Conservation (phyloP, 2,329 filamentous ascomycete species). For the Colletotrichum sp. region DNA sequence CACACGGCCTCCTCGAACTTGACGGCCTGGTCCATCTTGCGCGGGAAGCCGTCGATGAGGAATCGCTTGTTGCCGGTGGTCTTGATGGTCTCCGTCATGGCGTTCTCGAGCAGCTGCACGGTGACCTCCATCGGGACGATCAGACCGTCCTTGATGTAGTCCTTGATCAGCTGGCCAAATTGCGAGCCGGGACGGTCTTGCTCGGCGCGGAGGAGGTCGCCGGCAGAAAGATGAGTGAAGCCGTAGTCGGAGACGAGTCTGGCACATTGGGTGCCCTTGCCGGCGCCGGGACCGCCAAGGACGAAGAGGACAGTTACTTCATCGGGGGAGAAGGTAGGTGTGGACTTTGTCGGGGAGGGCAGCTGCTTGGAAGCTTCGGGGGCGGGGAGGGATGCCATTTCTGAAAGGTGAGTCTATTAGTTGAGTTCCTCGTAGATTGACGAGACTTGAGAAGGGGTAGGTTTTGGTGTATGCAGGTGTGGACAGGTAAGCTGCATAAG, state of each 20-base stretch:
- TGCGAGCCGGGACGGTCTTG: constrained; percentile 85
- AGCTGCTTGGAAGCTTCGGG: constrained; percentile 46
- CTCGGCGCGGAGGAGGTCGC: constrained; percentile 92
- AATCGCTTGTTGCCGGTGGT: constrained; percentile 67
- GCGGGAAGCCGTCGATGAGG: constrained; percentile 83
- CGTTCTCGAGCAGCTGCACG: constrained; percentile 90
- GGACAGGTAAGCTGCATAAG: background rate
- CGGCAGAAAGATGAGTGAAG: constrained; percentile 92
- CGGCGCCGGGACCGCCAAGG: constrained; percentile 92
- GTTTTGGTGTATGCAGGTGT: background rate
- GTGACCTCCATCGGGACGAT: constrained; percentile 99
- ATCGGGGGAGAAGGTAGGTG: constrained; percentile 74
- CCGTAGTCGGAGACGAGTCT: constrained; percentile 86
- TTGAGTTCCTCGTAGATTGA: background rate
- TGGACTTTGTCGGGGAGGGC: constrained; percentile 56
- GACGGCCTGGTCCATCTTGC: constrained; percentile 95
- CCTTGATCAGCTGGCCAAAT: constrained; percentile 91
- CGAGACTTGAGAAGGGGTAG: background rate
- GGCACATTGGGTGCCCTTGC: constrained; percentile 95
- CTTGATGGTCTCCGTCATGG: constrained; percentile 77
- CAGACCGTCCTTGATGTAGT: constrained; percentile 90
- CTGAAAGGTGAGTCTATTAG: constrained; percentile 27
- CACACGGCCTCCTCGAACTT: constrained; percentile 94
- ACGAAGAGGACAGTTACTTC: constrained; percentile 95
- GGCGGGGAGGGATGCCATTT: constrained; percentile 44